Conservation (phyloP, 306 rosid species). For the Rosa rugosa region DNA sequence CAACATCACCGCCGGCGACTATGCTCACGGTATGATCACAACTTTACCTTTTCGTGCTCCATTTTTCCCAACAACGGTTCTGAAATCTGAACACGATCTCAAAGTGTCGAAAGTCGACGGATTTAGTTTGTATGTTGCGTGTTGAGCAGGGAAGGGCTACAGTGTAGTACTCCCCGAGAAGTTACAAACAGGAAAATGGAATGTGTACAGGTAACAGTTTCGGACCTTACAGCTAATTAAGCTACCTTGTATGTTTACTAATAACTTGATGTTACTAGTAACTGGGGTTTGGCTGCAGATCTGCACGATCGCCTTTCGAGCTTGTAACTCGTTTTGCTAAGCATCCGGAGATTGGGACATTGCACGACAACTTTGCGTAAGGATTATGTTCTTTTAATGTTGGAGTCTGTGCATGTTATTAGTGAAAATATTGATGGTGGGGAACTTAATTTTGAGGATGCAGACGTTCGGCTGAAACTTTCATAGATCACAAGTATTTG, state of each 20-base stretch:
- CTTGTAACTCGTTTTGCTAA: constrained; percentile 64
- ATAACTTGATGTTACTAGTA: too few relatives aligned
- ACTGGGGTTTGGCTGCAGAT: constrained; percentile 42
- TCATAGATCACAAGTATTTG: neutral
- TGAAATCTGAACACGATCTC: neutral
- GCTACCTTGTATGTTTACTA: too few relatives aligned
- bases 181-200: constrained; percentile 84
- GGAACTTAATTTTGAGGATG: neutral
- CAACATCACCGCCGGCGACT: constrained; percentile 48
- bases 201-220: constrained; percentile 67
- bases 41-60: neutral
- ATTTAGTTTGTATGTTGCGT: neutral
- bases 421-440: neutral
- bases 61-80: neutral
- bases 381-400: neutral
- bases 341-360: constrained; percentile 75
- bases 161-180: constrained; percentile 89
- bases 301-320: constrained; percentile 62
- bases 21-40: constrained; percentile 39
- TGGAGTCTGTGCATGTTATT: neutral
- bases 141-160: constrained; percentile 67
- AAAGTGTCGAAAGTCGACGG: too few relatives aligned
- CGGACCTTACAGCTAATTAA: too few relatives aligned
- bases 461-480: neutral
- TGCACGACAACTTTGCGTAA: constrained; percentile 84